A percentile compares a stretch with the other conserved stretches of the same genome.
phyloP scores from a whole-genome alignment of 2,329 filamentous ascomycete genomes.

The Fusarium sp. region DNA sequence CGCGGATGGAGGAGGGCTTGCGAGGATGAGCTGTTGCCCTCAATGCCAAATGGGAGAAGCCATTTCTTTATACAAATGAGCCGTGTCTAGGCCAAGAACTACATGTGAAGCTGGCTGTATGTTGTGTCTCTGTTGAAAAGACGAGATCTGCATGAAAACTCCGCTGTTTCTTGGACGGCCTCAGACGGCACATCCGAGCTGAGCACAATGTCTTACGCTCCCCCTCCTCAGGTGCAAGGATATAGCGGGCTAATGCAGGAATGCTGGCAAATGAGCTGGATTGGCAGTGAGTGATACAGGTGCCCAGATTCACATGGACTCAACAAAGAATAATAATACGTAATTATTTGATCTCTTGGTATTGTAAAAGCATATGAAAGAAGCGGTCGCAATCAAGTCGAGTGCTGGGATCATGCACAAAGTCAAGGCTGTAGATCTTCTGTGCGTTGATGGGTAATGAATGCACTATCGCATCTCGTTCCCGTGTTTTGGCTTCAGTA shows the following conservation, averaged over 20 bases:
- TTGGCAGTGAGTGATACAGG: background rate
- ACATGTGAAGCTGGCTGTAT: background rate
- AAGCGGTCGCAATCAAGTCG: background rate
- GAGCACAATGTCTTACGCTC: slow-evolving; percentile 18
- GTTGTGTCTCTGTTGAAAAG: background rate
- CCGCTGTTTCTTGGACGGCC: slow-evolving; percentile 5
- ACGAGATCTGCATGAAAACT: slow-evolving; percentile 15
- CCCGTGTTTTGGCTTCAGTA: background rate
- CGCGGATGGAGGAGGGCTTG: background rate
- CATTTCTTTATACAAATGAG: slow-evolving; percentile 12
- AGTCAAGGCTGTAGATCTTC: background rate
- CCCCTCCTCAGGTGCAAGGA: background rate
- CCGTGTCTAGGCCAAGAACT: slow-evolving; percentile 2
- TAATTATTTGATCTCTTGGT: background rate
- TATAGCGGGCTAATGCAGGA: slow-evolving; percentile 9
- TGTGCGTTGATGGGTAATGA: background rate
- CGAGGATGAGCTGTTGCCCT: background rate
- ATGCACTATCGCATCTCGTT: background rate
- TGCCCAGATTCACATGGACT: background rate
- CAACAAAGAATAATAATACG: background rate
- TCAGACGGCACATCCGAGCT: slow-evolving; percentile 9
- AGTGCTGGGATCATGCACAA: background rate
- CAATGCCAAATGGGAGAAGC: fast-evolving
- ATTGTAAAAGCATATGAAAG: background rate
- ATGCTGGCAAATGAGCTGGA: slow-evolving; percentile 2